Conservation (phyloP, 2,329 filamentous ascomycete species). For the Colletotrichum neosansevieriae region DNA sequence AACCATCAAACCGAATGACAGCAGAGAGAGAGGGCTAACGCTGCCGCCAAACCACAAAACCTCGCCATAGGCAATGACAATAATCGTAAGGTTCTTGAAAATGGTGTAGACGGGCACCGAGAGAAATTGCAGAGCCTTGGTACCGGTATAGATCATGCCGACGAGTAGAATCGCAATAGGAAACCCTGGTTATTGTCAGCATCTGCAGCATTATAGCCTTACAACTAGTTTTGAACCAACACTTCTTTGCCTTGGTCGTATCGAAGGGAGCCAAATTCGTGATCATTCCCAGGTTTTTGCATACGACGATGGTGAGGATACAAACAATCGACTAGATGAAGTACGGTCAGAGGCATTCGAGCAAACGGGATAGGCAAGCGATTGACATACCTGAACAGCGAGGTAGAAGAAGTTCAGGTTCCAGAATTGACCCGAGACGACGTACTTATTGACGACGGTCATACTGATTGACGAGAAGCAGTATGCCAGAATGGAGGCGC, state of each 20-base stretch:
- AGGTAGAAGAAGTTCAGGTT: conserved; percentile 98
- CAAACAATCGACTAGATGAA: conserved; percentile 85
- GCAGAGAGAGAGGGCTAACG: conserved; percentile 86
- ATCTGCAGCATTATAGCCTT: background rate
- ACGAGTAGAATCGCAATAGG: conserved; percentile 95
- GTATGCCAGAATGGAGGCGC: conserved; percentile 87
- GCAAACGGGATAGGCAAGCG: conserved; percentile 1
- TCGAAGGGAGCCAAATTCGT: conserved; percentile 87
- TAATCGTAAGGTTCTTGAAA: conserved; percentile 99
- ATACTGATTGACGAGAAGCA: conserved; percentile 97
- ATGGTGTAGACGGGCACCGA: conserved; percentile 99
- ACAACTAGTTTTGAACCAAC: conserved; percentile 64
- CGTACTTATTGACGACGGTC: conserved; percentile 99
- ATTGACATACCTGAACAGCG: conserved; percentile 81
- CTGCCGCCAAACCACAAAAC: conserved; percentile 98
- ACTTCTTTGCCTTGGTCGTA: conserved; percentile 89
- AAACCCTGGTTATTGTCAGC: conserved; percentile 77
- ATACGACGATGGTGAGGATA: conserved; percentile 83
- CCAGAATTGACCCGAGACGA: conserved; percentile 89
- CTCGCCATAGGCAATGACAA: conserved; percentile 97
- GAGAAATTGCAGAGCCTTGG: conserved; percentile 94
- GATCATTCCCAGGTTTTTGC: conserved; percentile 86
- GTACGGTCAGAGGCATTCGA: conserved; percentile 13
- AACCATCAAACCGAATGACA: conserved; percentile 97
- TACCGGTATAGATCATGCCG: conserved; percentile 98